Conservation (phyloP, 2,329 filamentous ascomycete species). For the Xylariaceae sp. region DNA sequence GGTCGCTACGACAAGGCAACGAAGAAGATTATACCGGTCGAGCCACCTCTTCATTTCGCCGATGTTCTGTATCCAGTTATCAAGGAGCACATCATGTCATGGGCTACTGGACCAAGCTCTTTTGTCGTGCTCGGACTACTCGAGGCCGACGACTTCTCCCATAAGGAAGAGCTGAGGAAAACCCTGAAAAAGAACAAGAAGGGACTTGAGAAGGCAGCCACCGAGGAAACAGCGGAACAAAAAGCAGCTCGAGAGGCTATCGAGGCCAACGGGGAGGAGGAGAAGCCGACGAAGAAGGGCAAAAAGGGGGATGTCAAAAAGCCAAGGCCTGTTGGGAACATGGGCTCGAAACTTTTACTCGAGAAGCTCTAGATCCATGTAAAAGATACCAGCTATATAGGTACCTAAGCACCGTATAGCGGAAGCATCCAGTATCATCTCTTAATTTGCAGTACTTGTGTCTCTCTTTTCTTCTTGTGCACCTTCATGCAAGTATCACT, state of each 20-base stretch:
- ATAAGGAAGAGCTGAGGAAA: constrained; percentile 63
- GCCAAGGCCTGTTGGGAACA: constrained; percentile 51
- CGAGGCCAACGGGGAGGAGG: constrained; percentile 40
- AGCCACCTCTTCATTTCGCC: constrained; percentile 77
- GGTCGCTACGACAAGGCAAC: constrained; percentile 75
- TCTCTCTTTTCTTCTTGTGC: no score
- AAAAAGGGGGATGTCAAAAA: constrained; percentile 37
- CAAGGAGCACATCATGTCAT: constrained; percentile 67
- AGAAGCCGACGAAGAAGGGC: constrained; percentile 32
- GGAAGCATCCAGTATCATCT: no score
- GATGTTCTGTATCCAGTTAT: constrained; percentile 78
- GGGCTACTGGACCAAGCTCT: constrained; percentile 81
- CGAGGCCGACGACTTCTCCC: constrained; percentile 68
- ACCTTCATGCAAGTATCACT: no score
- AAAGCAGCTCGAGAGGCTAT: constrained; percentile 47
- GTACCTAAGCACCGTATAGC: no score
- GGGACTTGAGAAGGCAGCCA: constrained; percentile 63
- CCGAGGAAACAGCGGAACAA: constrained; percentile 51
- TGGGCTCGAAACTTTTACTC: constrained; percentile 57
- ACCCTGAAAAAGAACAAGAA: constrained; percentile 70
- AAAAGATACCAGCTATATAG: not conserved
- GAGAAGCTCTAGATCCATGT: constrained; percentile 41
- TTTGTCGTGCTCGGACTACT: constrained; percentile 81
- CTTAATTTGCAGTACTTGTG: no score
- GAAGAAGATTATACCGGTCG: constrained; percentile 65